Conservation (phyloP, 2,329 filamentous ascomycete genomes). For the Beauveria varroae region DNA sequence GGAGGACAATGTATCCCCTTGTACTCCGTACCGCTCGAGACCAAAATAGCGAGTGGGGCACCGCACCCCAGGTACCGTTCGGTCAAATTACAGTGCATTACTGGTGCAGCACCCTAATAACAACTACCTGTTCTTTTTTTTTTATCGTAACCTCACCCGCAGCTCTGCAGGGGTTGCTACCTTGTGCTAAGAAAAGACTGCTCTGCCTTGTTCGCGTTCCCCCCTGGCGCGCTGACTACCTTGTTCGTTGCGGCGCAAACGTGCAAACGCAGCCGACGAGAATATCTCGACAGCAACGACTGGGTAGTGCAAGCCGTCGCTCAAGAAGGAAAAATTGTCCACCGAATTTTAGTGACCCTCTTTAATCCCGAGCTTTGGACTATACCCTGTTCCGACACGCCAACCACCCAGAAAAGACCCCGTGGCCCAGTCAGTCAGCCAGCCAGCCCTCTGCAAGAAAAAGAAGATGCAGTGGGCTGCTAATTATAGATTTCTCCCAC, state of each 20-base stretch:
- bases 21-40: background rate
- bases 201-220: background rate
- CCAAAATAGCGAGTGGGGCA: constrained; percentile 7
- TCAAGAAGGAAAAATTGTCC: background rate
- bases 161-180: background rate
- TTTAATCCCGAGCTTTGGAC: too few relatives aligned
- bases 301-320: background rate
- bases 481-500: constrained; percentile 2
- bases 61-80: constrained; percentile 3
- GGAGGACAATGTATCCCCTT: too few relatives aligned
- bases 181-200: background rate
- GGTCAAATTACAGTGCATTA: constrained; percentile 9
- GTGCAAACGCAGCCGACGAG: background rate
- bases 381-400: background rate
- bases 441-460: background rate
- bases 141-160: background rate
- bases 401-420: background rate
- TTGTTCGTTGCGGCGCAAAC: background rate
- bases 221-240: background rate
- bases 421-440: background rate
- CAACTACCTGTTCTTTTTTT: background rate
- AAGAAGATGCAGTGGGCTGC: background rate
- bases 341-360: too few relatives aligned
- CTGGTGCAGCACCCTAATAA: background rate
- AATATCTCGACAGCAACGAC: background rate